Evolutionary conservation across 495 filamentous ascomycete genomes (phyloP), one percentile per base, ranked within the genome.

Genomic region (Aspergillus bertholletiae): DNA sequence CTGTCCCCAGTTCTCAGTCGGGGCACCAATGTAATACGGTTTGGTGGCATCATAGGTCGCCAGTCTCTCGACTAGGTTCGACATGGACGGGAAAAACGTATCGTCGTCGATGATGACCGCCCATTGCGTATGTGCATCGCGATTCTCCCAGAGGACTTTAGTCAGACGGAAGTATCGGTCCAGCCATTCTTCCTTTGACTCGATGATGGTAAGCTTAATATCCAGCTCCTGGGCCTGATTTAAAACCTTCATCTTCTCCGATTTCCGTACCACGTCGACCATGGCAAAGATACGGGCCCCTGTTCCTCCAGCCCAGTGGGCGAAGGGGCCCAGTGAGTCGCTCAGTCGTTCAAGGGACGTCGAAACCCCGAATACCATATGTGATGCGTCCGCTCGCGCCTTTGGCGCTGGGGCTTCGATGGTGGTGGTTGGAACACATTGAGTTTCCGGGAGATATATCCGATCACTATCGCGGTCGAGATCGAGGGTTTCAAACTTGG

Each of bases 61-160:
- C 0, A 86, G 63, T 24, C 68, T 74, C 5, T 71, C 51, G 1
- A 80, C 64, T 2, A 86, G 65, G 22, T 68, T 67, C n/a, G 57
- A 55, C 66, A 84, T 74, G 23, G 74, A 80, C 0, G 77, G 72
- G 67, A 85, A 84, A 61, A 85, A 85, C 4, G 86, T 88, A 62
- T 89, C 86, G 68, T 89, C 86, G 65, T 89, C 85, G 21, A 88
- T 74, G 68, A 81, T n/a, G 73, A 71, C 84, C 79, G 87, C 46
- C 73, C 64, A 15, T 78, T 84, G 3, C 64, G 56, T 20, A 68
- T 65, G 11, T 64, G 68, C n/a, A 69, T 65, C 58, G 18, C 49
- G 52, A 17, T 56, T 37, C 32, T 58, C 24, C 41, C 41, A 52
- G 11, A 64, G 37, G 49, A 74, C 55, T 2, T 69, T 60, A 30